These are phyloP conservation scores for Hypholoma sublateritium DNA, from an alignment of 768 basidiomycete genomes.

Conservation along the genomic window DNA sequence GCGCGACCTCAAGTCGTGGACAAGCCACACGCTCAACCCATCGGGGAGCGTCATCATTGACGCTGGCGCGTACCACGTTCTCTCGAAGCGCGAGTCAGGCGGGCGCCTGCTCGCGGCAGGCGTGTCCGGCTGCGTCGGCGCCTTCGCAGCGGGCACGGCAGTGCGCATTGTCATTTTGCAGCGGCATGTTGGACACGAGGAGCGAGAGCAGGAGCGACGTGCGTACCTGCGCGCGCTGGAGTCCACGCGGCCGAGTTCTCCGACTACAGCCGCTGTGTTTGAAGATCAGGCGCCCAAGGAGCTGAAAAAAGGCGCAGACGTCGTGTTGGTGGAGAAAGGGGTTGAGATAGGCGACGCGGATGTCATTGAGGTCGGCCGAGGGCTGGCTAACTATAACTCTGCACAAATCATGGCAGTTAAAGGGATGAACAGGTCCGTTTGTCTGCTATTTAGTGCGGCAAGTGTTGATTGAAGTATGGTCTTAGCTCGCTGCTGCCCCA, in stretches of 20 bases:
- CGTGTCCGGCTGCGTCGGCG: slow-evolving; percentile 82
- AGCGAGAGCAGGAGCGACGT: slow-evolving; percentile 25
- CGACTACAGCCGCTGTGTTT: slow-evolving; percentile 40
- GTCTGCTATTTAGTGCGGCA: neutral
- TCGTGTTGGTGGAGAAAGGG: slow-evolving; percentile 3
- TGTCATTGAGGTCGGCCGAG: slow-evolving; percentile 88
- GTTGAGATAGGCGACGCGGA: slow-evolving; percentile 53
- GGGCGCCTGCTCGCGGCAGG: slow-evolving; percentile 92
- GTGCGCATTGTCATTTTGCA: slow-evolving; percentile 72
- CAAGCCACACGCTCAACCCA: slow-evolving; percentile 89
- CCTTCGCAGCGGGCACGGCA: slow-evolving; percentile 93
- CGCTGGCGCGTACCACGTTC: slow-evolving; percentile 82
- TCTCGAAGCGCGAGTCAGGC: slow-evolving; percentile 84
- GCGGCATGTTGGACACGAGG: slow-evolving; percentile 24
- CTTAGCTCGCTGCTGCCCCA: slow-evolving; percentile 76
- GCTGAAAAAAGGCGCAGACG: neutral
- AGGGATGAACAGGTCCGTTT: slow-evolving; percentile 82
- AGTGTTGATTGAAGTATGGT: slow-evolving; percentile 9
- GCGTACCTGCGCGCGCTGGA: slow-evolving; percentile 39
- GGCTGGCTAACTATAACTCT: slow-evolving; percentile 94
- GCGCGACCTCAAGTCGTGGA: slow-evolving; percentile 93
- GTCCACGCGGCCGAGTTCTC: slow-evolving; percentile 57
- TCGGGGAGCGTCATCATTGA: slow-evolving; percentile 90
- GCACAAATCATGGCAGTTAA: slow-evolving; percentile 87
- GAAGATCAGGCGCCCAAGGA: slow-evolving; percentile 39